Evolutionary conservation across 2,329 filamentous ascomycete genomes (phyloP).

Genomic region (Blastomyces parvus): DNA sequence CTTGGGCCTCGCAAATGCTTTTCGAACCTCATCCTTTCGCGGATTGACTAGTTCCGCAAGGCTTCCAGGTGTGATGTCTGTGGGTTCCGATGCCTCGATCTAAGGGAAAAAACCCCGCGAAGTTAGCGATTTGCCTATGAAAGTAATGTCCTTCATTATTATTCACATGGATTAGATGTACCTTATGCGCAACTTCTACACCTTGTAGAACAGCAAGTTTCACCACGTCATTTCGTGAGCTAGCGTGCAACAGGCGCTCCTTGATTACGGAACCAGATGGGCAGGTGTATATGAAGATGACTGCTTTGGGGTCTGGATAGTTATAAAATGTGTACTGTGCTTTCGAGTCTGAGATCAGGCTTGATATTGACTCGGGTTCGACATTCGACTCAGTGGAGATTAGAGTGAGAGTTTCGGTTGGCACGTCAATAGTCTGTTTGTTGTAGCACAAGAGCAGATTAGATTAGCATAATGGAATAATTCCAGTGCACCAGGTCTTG

Average conservation of each 20-base stretch:
- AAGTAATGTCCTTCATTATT: background rate
- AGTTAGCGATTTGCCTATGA: background rate
- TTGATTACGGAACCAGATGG: slow-evolving; percentile 52
- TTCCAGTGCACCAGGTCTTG: background rate
- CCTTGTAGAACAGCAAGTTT: slow-evolving; percentile 46
- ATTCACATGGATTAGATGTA: slow-evolving; percentile 20
- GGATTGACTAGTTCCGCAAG: slow-evolving; percentile 47
- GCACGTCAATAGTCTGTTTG: slow-evolving; percentile 31
- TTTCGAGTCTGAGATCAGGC: slow-evolving; percentile 43
- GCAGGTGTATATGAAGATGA: slow-evolving; percentile 57
- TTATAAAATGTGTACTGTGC: slow-evolving; percentile 55
- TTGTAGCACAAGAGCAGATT: slow-evolving; percentile 7
- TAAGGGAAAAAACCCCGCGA: slow-evolving; percentile 19
- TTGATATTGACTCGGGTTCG: slow-evolving; percentile 37
- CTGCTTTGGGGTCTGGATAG: slow-evolving; percentile 27
- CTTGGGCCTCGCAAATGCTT: slow-evolving; percentile 55
- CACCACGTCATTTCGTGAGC: slow-evolving; percentile 47
- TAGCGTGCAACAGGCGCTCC: slow-evolving; percentile 57
- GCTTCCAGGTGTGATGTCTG: slow-evolving; percentile 46
- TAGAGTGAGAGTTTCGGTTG: slow-evolving; percentile 49
- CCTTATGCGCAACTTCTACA: slow-evolving; percentile 49
- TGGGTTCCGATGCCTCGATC: slow-evolving; percentile 51
- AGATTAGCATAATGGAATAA: slow-evolving; percentile 20
- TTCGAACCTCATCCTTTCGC: slow-evolving; percentile 38
- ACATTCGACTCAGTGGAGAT: slow-evolving; percentile 36